Evolutionary conservation across 768 basidiomycete genomes (phyloP).

Genomic region (Trametes cinnabarina): DNA sequence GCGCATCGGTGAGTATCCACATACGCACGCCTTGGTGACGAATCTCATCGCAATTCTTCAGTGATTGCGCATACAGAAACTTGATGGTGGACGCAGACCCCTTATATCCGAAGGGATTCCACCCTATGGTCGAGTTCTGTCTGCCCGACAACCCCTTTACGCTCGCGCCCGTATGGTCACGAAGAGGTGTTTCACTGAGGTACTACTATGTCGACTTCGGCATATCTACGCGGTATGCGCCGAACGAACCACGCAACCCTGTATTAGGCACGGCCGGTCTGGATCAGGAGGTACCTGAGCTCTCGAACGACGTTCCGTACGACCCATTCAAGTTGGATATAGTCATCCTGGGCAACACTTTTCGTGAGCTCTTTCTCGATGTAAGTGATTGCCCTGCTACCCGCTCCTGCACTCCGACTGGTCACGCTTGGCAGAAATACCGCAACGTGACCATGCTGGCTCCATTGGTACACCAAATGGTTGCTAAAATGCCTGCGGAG

Average conservation of each 20-base stretch:
- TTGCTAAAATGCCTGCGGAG: not conserved
- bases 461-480: not conserved
- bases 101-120: conserved; percentile 24
- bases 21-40: not conserved
- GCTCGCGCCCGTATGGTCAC: not conserved
- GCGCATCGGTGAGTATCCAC: conserved; percentile 23
- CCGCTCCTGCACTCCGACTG: not conserved
- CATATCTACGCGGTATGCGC: conserved; percentile 23
- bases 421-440: not conserved
- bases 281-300: conserved; percentile 24
- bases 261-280: conserved; percentile 19
- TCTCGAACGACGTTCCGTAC: conserved; percentile 20
- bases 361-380: not conserved
- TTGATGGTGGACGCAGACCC: conserved; percentile 25
- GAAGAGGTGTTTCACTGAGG: conserved; percentile 5
- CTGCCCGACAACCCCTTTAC: not conserved
- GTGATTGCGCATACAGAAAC: conserved; percentile 24
- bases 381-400: not conserved
- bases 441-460: conserved; percentile 4
- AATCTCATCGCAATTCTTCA: not conserved
- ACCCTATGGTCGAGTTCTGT: conserved; percentile 7
- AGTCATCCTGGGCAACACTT: conserved; percentile 21
- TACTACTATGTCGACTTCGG: conserved; percentile 32
- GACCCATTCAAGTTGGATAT: conserved; percentile 29
- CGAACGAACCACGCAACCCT: not conserved